Base-by-base conservation (phyloP, 2,329 filamentous ascomycete species). In the Cladophialophora immunda region DNA sequence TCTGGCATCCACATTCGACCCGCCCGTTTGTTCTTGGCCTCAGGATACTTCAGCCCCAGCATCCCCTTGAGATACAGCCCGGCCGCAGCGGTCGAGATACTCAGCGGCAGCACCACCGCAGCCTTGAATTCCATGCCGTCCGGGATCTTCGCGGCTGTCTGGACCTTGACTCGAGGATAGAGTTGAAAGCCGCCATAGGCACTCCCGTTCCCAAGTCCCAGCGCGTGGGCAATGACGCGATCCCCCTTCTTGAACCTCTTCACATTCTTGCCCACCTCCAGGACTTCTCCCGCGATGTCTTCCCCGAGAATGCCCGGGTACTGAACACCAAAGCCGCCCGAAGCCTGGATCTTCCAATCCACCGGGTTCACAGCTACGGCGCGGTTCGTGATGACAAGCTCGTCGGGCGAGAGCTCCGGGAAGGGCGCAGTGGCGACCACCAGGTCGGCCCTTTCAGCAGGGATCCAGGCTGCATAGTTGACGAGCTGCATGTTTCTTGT, bases 211-310 rank as follows among this genome's bases (percentile, higher is more conserved):
- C 32, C 50, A 9, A 62, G 27, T 7, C 59, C 59, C 30, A 55
- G n/a, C n/a, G 59, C 50, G 59, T 62, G 59, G 19, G 50, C 50
- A 17, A 62, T 62, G 50, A 62, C 59, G 9, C 50, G 32, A 45
- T 62, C 78, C 1, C 82, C 82, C n/a, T 79, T 77, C 59, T 78
- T 75, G 69, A 82, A 79, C 6, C 81, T 76, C 5, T 77, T 78
- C 3, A 55, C 59, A 41, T 54, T 27, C 50, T 62, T 62, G 84
- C 82, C 8, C 74, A 84, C 76, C 69, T 83, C 81, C 22, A 80
- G 71, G 2, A 84, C 76, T 68, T 82, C 79, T 9, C 82, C 82
- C 0, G 82, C 81, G 15, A 82, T 75, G 69, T 84, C 82, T 13
- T 70, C 73, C n/a, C 82, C 83, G 29, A 81, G 71, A 29, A 81